Evolutionary conservation across 257 asterid species (phyloP), one percentile per base, ranked within the genome.

Genomic region (Orobanche coerulescens): DNA sequence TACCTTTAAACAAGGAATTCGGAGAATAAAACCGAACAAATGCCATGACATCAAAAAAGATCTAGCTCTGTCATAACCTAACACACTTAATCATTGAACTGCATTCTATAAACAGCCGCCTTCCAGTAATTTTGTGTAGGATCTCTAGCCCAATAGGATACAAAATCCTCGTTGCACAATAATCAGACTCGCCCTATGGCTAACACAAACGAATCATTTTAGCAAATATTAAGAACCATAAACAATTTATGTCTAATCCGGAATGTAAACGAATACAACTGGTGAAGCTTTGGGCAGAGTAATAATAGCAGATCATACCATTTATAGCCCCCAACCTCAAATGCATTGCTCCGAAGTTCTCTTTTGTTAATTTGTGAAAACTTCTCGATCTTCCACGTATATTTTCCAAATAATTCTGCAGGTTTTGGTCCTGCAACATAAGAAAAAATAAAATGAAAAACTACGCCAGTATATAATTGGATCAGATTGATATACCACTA

Each of bases 241-340:
- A n/a, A n/a, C n/a, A n/a, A n/a, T n/a, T n/a, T n/a, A n/a, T n/a
- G n/a, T n/a, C n/a, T n/a, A n/a, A n/a, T n/a, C n/a, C n/a, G n/a
- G n/a, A n/a, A n/a, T n/a, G n/a, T n/a, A n/a, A n/a, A 39, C 5
- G 44, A 39, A 12, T 10, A 39, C 6, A 10, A 39, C 44, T 8
- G n/a, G 4, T 9, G n/a, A 36, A 36, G 9, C 47, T 40, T 40
- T 11, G 14, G 4, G 14, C 15, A 40, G 4, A 40, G 14, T n/a
- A 46, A 14, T 42, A 24, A 7, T 16, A 16, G 22, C 53, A 22
- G 15, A 47, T 10, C 39, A 36, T 77, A 82, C 90, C 90, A 82
- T 73, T 79, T 78, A 67, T 79, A 77, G 70, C 90, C 80, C 31
- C 90, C 90, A 70, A 75, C 81, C 68, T 82, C 86, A 75, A 82